These are phyloP conservation scores for Prosopis cineraria DNA, from an alignment of 306 rosid species.

Conservation along the genomic window DNA sequence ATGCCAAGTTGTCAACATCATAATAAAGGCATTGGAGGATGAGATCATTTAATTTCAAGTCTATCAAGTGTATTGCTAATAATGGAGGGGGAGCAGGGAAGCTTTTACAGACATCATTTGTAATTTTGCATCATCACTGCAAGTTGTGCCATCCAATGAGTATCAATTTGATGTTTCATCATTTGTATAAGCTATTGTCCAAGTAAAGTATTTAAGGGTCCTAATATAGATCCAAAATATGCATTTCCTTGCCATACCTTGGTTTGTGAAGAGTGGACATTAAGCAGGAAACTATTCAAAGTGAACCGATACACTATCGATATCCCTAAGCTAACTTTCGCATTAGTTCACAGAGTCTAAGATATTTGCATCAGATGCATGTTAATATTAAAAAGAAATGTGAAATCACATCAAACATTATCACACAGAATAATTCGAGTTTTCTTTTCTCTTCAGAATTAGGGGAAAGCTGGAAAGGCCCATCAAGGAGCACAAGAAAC, in stretches of 20 bases:
- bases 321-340: neutral
- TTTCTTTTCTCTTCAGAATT: neutral
- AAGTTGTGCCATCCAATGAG: neutral
- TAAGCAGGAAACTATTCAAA: neutral
- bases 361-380: neutral
- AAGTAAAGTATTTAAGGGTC: constrained; percentile 3
- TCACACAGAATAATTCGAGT: neutral
- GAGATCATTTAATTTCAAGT: neutral
- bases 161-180: neutral
- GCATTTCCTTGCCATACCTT: constrained; percentile 1
- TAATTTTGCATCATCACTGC: neutral
- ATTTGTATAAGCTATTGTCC: constrained; percentile 6
- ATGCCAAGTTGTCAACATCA: neutral
- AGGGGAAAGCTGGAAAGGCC: neutral
- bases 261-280: neutral
- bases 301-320: neutral
- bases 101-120: neutral
- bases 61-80: neutral
- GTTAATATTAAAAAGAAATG: neutral
- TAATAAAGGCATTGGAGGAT: neutral
- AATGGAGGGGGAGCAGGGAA: neutral
- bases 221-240: neutral
- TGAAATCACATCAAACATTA: neutral
- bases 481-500: neutral
- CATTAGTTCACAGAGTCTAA: neutral